A percentile compares a stretch with the other conserved stretches of the same genome.
Conservation (phyloP, 768 basidiomycete species). For the Tephrocybe sp. region DNA sequence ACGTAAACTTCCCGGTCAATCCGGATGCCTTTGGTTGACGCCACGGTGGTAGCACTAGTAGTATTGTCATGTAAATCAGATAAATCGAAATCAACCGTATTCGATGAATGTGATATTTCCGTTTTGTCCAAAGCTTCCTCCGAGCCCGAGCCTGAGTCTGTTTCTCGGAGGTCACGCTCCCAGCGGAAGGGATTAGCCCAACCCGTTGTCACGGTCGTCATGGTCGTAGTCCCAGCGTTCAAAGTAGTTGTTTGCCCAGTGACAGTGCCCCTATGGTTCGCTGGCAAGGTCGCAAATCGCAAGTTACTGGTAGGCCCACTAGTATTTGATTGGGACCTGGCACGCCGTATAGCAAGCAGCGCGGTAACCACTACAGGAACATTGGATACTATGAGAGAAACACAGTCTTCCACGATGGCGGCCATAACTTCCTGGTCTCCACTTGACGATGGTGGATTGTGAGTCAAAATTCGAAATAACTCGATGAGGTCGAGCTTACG, state of each 20-base stretch:
- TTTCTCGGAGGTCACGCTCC: conserved; percentile 4
- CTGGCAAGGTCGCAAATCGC: conserved; percentile 9
- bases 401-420: conserved; percentile 40
- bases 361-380: conserved; percentile 35
- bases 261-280: neutral
- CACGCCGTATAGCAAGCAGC: conserved; percentile 18
- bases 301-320: neutral
- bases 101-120: neutral
- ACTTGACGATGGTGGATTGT: neutral
- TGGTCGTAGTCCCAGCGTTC: too few relatives aligned
- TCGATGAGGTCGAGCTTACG: conserved; percentile 1
- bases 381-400: conserved; percentile 37
- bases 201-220: neutral
- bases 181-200: conserved; percentile 14
- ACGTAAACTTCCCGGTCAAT: neutral
- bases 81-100: conserved; percentile 3
- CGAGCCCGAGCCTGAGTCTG: too few relatives aligned
- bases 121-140: neutral
- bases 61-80: neutral
- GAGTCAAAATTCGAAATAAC: neutral
- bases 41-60: neutral
- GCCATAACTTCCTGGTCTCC: conserved; percentile 30
- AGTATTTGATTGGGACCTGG: neutral
- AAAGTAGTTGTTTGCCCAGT: neutral
- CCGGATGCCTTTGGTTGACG: too few relatives aligned